Evolutionary conservation across 768 basidiomycete genomes (phyloP).

Genomic region (Fomitopsis serialis): DNA sequence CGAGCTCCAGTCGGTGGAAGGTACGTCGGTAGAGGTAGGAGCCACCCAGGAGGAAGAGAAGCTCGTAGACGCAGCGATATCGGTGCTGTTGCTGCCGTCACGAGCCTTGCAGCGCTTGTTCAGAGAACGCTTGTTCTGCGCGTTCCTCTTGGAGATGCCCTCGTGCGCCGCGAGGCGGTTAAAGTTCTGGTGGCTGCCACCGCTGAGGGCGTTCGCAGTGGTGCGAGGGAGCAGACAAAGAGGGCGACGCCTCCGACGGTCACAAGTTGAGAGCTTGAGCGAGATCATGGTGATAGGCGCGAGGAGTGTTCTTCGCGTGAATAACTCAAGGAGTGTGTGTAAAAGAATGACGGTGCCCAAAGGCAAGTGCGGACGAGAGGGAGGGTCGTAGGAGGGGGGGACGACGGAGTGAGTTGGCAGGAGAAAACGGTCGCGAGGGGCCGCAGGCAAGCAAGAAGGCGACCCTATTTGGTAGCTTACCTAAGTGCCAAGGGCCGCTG

Average conservation of each 20-base stretch:
- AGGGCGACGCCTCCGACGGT: conserved; percentile 55
- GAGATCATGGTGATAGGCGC: conserved; percentile 12
- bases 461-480: neutral
- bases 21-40: conserved; percentile 1
- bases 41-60: neutral
- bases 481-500: no score
- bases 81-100: conserved; percentile 17
- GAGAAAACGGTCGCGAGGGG: conserved; percentile 13
- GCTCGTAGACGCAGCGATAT: neutral
- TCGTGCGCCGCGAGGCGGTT: conserved; percentile 40
- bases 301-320: neutral
- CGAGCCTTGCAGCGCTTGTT: conserved; percentile 55
- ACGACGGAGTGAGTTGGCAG: conserved; percentile 8
- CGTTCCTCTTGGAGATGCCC: conserved; percentile 36
- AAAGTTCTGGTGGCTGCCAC: conserved; percentile 21
- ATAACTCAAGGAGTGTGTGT: conserved; percentile 17
- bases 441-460: conserved; percentile 5
- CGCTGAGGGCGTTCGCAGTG: conserved; percentile 46
- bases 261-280: conserved; percentile 47
- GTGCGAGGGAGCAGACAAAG: conserved; percentile 43
- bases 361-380: neutral
- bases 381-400: neutral
- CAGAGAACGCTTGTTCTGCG: conserved; percentile 42
- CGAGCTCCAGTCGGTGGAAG: conserved; percentile 2
- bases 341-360: conserved; percentile 25